Conservation (phyloP, 768 basidiomycete species). For the Epithele typhae region DNA sequence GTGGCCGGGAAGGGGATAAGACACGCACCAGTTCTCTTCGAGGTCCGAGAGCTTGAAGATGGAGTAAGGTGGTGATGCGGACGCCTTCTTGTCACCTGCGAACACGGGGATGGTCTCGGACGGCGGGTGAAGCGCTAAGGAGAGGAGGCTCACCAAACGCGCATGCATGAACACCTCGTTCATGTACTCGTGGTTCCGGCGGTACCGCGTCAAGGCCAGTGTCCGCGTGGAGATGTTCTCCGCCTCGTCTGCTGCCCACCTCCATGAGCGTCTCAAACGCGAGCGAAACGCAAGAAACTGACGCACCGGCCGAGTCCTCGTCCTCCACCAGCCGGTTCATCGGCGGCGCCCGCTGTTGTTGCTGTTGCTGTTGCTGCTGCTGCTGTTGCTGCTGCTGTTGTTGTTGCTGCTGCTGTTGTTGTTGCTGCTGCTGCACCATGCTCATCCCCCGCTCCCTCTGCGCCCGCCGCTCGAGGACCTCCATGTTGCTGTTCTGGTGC, state of each 20-base stretch:
- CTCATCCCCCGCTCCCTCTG: constrained; percentile 41
- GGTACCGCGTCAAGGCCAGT: constrained; percentile 67
- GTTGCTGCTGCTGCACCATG: constrained; percentile 33
- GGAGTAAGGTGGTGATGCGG: constrained; percentile 46
- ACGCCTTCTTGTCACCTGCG: constrained; percentile 40
- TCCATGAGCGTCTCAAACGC: no score
- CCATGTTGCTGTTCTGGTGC: constrained; percentile 72
- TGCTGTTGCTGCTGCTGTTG: constrained; percentile 26
- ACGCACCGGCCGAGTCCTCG: constrained; percentile 61
- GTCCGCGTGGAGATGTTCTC: constrained; percentile 72
- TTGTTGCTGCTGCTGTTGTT: no score
- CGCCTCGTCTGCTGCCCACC: constrained; percentile 24
- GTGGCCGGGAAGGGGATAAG: neutral
- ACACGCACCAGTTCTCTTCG: constrained; percentile 47
- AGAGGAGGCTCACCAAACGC: constrained; percentile 45
- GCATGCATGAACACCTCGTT: constrained; percentile 76
- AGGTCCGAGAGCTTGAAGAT: constrained; percentile 57
- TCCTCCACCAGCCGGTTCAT: constrained; percentile 34
- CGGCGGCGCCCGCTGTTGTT: no score
- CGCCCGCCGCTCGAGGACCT: constrained; percentile 56
- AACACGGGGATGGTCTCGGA: neutral
- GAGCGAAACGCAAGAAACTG: no score
- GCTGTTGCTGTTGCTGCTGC: constrained; percentile 12
- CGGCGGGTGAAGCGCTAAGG: neutral
- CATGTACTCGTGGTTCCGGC: constrained; percentile 82